These are phyloP conservation scores for Dipteronia dyeriana DNA, from an alignment of 345 rosid genomes.

Conservation along the genomic window DNA sequence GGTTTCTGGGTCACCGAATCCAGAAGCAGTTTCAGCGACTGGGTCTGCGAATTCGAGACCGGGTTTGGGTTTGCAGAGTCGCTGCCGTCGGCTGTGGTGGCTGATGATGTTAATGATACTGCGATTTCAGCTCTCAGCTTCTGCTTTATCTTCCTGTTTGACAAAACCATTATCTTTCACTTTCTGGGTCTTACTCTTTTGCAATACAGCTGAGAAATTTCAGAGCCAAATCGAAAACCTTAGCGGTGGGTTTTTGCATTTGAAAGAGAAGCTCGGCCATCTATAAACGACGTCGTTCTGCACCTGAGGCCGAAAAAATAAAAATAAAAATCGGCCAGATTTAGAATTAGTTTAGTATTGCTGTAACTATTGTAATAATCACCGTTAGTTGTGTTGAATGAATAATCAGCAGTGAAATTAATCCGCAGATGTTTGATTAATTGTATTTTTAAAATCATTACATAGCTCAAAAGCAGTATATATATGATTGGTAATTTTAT, in stretches of 20 bases:
- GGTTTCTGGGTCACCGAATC: slow-evolving; percentile 61
- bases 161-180: slow-evolving; percentile 60
- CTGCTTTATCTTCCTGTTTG: slow-evolving; percentile 93
- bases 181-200: neutral
- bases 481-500: too few relatives aligned
- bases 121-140: slow-evolving; percentile 56
- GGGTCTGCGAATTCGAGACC: slow-evolving; percentile 36
- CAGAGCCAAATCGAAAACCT: neutral
- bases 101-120: slow-evolving; percentile 33
- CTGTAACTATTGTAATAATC: too few relatives aligned
- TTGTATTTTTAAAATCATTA: too few relatives aligned
- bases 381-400: too few relatives aligned
- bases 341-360: too few relatives aligned
- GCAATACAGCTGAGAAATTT: neutral
- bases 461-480: too few relatives aligned
- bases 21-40: slow-evolving; percentile 51
- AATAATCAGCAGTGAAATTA: too few relatives aligned
- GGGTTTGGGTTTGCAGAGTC: neutral
- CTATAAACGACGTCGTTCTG: neutral
- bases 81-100: slow-evolving; percentile 20
- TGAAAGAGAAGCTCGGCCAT: neutral
- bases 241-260: neutral
- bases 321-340: too few relatives aligned
- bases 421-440: too few relatives aligned
- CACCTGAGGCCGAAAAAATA: neutral